A percentile compares a stretch with the other conserved stretches of the same genome.
These are phyloP conservation scores for Fragaria iinumae DNA, from an alignment of 306 rosid genomes.

Conservation along the genomic window DNA sequence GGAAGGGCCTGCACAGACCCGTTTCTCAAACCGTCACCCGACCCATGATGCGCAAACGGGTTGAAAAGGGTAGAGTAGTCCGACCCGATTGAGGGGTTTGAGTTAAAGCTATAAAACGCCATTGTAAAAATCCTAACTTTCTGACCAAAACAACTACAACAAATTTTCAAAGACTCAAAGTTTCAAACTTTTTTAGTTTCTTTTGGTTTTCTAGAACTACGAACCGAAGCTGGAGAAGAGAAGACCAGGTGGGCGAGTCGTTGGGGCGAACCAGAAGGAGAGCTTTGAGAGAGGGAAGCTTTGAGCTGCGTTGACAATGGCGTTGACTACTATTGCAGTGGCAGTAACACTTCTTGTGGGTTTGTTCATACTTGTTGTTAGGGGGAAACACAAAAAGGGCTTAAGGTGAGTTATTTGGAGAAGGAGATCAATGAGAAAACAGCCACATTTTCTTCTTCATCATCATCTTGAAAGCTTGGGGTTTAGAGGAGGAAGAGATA, in stretches of 20 bases:
- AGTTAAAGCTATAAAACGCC: constrained; percentile 39
- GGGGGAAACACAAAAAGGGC: constrained; percentile 24
- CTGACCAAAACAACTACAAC: neutral
- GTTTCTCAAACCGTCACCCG: constrained; percentile 27
- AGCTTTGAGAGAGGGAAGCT: constrained; percentile 48
- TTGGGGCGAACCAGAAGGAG: constrained; percentile 72
- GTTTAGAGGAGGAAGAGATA: constrained; percentile 16
- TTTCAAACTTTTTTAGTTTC: neutral
- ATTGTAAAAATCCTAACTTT: neutral
- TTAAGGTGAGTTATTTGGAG: constrained; percentile 11
- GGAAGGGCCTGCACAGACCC: constrained; percentile 27
- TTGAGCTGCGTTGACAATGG: constrained; percentile 31
- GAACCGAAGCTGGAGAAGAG: constrained; percentile 36
- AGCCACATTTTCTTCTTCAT: constrained; percentile 56
- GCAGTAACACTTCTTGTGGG: constrained; percentile 16
- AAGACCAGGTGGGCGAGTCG: constrained; percentile 71
- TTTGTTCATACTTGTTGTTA: constrained; percentile 57
- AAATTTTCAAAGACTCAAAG: neutral
- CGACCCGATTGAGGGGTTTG: constrained; percentile 32
- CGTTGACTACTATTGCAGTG: constrained; percentile 12
- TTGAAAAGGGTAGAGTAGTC: constrained; percentile 28
- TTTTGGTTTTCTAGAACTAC: neutral
- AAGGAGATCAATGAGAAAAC: constrained; percentile 41
- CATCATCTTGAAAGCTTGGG: constrained; percentile 31
- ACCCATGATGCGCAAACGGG: constrained; percentile 29